Evolutionary conservation across 192 early-diverging fungal genomes (phyloP).

Genomic region (Backusella psychrophila): DNA sequence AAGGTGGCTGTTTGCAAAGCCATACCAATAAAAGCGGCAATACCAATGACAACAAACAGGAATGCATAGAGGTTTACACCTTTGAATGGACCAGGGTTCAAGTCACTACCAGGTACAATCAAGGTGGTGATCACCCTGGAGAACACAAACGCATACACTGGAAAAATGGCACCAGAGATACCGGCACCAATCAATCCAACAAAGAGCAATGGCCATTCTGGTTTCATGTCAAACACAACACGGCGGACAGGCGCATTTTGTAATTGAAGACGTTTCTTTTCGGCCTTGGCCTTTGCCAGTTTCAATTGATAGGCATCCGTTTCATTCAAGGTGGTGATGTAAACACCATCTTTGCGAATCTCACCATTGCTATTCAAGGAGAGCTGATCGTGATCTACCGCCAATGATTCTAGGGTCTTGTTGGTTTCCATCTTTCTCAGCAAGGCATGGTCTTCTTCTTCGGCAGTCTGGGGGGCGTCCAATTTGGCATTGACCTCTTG

Average conservation of each 20-base stretch:
- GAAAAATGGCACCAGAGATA: conserved; percentile 72
- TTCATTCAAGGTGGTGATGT: conserved; percentile 6
- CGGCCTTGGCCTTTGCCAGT: conserved; percentile 27
- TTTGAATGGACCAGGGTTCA: conserved; percentile 20
- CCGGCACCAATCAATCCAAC: conserved; percentile 60
- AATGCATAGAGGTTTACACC: conserved; percentile 26
- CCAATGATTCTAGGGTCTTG: background rate
- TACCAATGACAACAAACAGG: conserved; percentile 21
- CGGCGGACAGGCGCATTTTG: conserved; percentile 54
- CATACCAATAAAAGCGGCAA: conserved; percentile 15
- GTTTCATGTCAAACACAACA: conserved; percentile 49
- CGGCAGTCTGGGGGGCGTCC: background rate
- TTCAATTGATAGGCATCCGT: conserved; percentile 32
- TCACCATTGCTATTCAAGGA: conserved; percentile 1
- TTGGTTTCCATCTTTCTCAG: background rate
- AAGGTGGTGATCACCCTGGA: conserved; percentile 52
- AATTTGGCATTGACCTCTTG: background rate
- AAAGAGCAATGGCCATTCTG: conserved; percentile 49
- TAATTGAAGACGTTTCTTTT: conserved; percentile 32
- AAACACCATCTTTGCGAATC: background rate
- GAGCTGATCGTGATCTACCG: conserved; percentile 31
- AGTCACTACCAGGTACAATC: conserved; percentile 24
- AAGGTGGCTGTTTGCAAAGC: background rate
- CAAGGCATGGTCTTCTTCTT: background rate
- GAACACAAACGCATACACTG: conserved; percentile 66